Evolutionary conservation across 2,329 filamentous ascomycete species (phyloP).

Genomic region (Neofusicoccum sp.): DNA sequence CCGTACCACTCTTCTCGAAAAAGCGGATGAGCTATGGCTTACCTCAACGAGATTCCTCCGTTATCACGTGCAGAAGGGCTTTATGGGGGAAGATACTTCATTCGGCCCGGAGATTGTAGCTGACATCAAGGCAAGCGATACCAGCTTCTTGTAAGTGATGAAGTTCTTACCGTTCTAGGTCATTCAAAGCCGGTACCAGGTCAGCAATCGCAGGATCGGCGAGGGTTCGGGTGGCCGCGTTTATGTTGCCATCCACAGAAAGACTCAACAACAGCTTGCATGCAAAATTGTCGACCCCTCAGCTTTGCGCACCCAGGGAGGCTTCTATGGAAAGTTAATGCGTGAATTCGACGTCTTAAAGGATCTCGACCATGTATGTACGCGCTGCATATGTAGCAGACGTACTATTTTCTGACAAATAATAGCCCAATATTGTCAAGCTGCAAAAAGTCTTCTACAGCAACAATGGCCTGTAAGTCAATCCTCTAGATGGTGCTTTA

Average conservation of each 20-base stretch:
- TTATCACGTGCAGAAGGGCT: slow-evolving; percentile 22
- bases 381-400: not conserved
- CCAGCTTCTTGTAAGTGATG: not conserved
- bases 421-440: slow-evolving; percentile 58
- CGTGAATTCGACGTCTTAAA: slow-evolving; percentile 51
- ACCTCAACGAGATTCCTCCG: slow-evolving; percentile 30
- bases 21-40: slow-evolving; percentile 42
- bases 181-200: slow-evolving; percentile 36
- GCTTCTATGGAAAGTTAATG: slow-evolving; percentile 20
- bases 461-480: slow-evolving; percentile 49
- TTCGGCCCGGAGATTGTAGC: not conserved
- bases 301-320: not conserved
- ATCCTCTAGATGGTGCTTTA: not conserved
- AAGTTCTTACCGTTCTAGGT: not conserved
- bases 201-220: slow-evolving; percentile 54
- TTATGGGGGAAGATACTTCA: not conserved
- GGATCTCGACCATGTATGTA: slow-evolving; percentile 51
- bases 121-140: slow-evolving; percentile 2
- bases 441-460: slow-evolving; percentile 58
- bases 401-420: not conserved
- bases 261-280: slow-evolving; percentile 59
- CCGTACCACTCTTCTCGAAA: slow-evolving; percentile 42
- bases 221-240: slow-evolving; percentile 35
- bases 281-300: slow-evolving; percentile 60
- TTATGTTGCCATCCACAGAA: slow-evolving; percentile 53